Conservation (phyloP, 257 asterid genomes). For the Orobanche coerulescens region DNA sequence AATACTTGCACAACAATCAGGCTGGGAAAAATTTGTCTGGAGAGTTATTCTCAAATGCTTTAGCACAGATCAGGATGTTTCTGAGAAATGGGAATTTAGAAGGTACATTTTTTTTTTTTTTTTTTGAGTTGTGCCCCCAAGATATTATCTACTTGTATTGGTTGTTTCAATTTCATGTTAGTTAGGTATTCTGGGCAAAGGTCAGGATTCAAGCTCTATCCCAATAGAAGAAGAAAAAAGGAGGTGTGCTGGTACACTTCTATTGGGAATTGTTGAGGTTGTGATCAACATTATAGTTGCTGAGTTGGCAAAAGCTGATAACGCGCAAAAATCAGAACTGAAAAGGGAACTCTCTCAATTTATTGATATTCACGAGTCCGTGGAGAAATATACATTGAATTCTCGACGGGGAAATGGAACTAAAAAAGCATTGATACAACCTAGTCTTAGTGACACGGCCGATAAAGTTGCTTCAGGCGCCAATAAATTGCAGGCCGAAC, state of each 20-base stretch:
- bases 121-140: not conserved
- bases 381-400: conserved; percentile 38
- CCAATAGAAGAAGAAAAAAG: conserved; percentile 48
- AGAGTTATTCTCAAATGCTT: conserved; percentile 51
- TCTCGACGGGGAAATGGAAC: conserved; percentile 32
- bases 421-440: conserved; percentile 31
- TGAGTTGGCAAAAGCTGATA: conserved; percentile 51
- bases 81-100: conserved; percentile 52
- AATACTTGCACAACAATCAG: conserved; percentile 27
- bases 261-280: conserved; percentile 62
- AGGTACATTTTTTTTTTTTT: conserved; percentile 36
- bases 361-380: conserved; percentile 41
- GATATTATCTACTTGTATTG: not conserved
- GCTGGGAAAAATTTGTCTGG: conserved; percentile 52
- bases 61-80: conserved; percentile 50
- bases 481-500: conserved; percentile 38
- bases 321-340: conserved; percentile 42
- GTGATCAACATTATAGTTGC: conserved; percentile 51
- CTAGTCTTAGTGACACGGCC: conserved; percentile 37
- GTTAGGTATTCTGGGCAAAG: conserved; percentile 55
- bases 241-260: conserved; percentile 41
- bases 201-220: conserved; percentile 34
- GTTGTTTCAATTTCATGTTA: conserved; percentile 32
- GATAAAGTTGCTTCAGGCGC: conserved; percentile 36
- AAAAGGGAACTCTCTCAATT: conserved; percentile 57